phyloP scores from a whole-genome alignment of 2,329 filamentous ascomycete species.

The Cytospora leucostoma region DNA sequence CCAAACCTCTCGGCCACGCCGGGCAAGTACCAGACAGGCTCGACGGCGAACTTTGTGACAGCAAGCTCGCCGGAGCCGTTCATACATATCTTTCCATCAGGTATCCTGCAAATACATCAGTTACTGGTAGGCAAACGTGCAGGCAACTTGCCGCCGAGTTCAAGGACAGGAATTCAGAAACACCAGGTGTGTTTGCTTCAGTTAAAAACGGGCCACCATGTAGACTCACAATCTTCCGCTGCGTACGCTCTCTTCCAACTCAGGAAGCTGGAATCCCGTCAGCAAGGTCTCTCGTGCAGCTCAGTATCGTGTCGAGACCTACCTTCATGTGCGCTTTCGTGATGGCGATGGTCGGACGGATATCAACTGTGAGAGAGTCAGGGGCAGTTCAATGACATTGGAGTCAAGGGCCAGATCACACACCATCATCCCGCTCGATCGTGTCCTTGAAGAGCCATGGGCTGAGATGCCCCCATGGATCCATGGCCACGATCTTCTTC shows the following conservation, averaged over 20 bases:
- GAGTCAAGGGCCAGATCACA: too few relatives aligned
- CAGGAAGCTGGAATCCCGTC: constrained; percentile 62
- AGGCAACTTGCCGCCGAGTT: background rate
- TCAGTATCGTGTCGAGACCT: background rate
- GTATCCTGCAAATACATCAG: constrained; percentile 45
- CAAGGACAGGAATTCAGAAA: background rate
- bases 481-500: constrained; percentile 97
- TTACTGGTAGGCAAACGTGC: constrained; percentile 6
- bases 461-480: constrained; percentile 85
- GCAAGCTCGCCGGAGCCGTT: constrained; percentile 84
- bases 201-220: background rate
- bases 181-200: background rate
- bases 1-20: constrained; percentile 91
- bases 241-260: constrained; percentile 85
- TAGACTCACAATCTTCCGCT: constrained; percentile 67
- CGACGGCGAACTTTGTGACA: constrained; percentile 95
- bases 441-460: constrained; percentile 81
- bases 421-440: constrained; percentile 72
- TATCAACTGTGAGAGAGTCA: constrained; percentile 61
- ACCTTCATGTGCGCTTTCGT: constrained; percentile 91
- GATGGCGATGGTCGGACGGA: constrained; percentile 87
- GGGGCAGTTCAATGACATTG: too few relatives aligned
- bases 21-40: constrained; percentile 87
- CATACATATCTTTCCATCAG: constrained; percentile 87
- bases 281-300: background rate